These are phyloP conservation scores for Oryza coarctata DNA, from an alignment of 176 grass and related monocot genomes.

Conservation along the genomic window DNA sequence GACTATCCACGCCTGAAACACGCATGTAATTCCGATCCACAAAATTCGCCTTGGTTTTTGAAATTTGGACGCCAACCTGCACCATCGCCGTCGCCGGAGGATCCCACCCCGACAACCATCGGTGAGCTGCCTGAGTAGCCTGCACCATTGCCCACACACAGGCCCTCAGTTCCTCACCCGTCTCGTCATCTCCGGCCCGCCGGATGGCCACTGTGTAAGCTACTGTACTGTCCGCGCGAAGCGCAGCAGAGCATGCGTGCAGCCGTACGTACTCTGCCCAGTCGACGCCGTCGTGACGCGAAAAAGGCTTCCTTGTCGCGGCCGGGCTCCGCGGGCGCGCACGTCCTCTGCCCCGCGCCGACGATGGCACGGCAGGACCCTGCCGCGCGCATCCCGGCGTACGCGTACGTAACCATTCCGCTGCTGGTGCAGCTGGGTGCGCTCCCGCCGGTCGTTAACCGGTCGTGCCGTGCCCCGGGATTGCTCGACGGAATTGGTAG, in stretches of 20 bases:
- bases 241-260: not conserved
- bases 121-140: too few species aligned
- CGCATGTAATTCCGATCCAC: too few species aligned
- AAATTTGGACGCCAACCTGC: too few species aligned
- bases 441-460: too few species aligned
- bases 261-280: not conserved
- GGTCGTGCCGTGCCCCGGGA: too few species aligned
- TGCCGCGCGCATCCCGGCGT: not conserved
- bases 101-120: too few species aligned
- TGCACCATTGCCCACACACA: too few species aligned
- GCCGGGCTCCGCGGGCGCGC: not conserved
- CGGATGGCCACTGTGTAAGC: not conserved
- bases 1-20: too few species aligned
- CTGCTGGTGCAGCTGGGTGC: too few species aligned
- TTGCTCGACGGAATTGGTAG: not conserved
- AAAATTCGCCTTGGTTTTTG: too few species aligned
- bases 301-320: not conserved
- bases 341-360: not conserved
- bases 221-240: not conserved
- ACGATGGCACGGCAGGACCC: not conserved
- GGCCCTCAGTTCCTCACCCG: not conserved
- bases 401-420: too few species aligned
- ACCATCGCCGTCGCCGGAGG: too few species aligned
- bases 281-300: not conserved
- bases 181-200: conserved; percentile 8